Conservation (phyloP, 495 filamentous ascomycete species). For the Cryomyces minteri region DNA sequence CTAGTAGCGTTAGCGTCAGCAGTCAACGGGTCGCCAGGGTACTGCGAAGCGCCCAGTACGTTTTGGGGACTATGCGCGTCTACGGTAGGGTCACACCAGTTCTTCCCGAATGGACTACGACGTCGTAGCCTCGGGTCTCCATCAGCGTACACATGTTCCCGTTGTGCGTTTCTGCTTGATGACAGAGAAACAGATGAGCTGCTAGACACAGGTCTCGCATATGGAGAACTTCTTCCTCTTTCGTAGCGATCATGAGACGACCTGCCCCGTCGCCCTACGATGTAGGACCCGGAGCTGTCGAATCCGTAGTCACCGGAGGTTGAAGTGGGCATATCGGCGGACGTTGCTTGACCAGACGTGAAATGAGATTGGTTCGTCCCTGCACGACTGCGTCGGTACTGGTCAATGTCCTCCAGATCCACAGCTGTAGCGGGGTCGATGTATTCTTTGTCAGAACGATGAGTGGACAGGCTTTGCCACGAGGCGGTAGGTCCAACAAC, state of each 20-base stretch:
- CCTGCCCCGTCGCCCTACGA: constrained; percentile 11
- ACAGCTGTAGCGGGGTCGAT: constrained; percentile 17
- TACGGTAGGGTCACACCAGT: no score
- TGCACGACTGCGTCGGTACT: constrained; percentile 1
- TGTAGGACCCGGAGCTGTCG: constrained; percentile 15
- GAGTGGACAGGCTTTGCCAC: constrained; percentile 9
- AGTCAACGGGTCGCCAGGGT: no score
- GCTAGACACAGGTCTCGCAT: no score
- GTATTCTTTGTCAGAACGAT: constrained; percentile 18
- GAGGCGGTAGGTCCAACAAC: not conserved
- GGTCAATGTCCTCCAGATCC: constrained; percentile 14
- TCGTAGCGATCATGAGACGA: constrained; percentile 1
- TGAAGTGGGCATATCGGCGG: constrained; percentile 6
- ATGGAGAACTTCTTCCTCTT: no score
- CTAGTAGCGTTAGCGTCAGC: no score
- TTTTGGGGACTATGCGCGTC: no score
- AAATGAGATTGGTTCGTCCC: constrained; percentile 5
- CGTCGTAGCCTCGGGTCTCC: not conserved
- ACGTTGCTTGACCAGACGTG: constrained; percentile 11
- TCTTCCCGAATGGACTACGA: no score
- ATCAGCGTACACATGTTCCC: not conserved
- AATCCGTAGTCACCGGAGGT: constrained; percentile 16
- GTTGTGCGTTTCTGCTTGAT: not conserved
- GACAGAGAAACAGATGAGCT: no score
- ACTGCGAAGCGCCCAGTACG: no score